A percentile compares a stretch with the other conserved stretches of the same genome.
phyloP scores from a whole-genome alignment of 495 filamentous ascomycete species.

The Aspergillus homomorphus region DNA sequence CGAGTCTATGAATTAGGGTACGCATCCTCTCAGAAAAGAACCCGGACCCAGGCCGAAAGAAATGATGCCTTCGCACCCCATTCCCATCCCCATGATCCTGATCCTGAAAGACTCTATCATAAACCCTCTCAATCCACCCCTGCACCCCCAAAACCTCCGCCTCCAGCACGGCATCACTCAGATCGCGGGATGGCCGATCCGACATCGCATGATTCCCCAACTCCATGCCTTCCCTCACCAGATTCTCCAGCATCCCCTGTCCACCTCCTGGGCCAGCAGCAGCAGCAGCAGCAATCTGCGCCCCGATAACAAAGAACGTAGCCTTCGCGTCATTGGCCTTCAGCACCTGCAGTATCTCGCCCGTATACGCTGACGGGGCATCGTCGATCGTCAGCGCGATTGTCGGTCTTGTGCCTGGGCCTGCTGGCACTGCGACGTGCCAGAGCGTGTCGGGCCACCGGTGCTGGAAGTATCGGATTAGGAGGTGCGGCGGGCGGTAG shows the following conservation, averaged over 20 bases:
- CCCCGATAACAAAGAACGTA: slow-evolving; percentile 79
- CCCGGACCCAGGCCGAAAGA: slow-evolving; percentile 78
- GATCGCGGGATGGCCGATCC: slow-evolving; percentile 65
- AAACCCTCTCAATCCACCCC: slow-evolving; percentile 39
- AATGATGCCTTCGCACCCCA: slow-evolving; percentile 44
- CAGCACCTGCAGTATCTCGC: slow-evolving; percentile 64
- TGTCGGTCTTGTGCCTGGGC: slow-evolving; percentile 25
- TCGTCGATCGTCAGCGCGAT: slow-evolving; percentile 85
- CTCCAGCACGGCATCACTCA: slow-evolving; percentile 33
- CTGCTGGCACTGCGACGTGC: slow-evolving; percentile 44
- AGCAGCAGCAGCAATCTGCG: slow-evolving; percentile 54
- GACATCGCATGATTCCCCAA: slow-evolving; percentile 83
- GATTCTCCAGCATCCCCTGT: slow-evolving; percentile 22
- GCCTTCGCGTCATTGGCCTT: slow-evolving; percentile 55
- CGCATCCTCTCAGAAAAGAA: slow-evolving; percentile 72
- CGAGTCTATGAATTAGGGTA: slow-evolving; percentile 48
- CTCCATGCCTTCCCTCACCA: slow-evolving; percentile 65
- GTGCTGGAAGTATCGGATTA: slow-evolving; percentile 65
- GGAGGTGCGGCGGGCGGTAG: slow-evolving; percentile 68
- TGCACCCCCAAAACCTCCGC: slow-evolving; percentile 44
- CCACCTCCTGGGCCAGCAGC: too few relatives aligned
- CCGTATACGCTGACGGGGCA: slow-evolving; percentile 69
- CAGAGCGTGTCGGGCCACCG: slow-evolving; percentile 76
- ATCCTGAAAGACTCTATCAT: slow-evolving; percentile 1
- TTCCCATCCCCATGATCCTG: not conserved